phyloP scores from a whole-genome alignment of 1,284 basidiomycete species.

The Fomitopsis palustris region DNA sequence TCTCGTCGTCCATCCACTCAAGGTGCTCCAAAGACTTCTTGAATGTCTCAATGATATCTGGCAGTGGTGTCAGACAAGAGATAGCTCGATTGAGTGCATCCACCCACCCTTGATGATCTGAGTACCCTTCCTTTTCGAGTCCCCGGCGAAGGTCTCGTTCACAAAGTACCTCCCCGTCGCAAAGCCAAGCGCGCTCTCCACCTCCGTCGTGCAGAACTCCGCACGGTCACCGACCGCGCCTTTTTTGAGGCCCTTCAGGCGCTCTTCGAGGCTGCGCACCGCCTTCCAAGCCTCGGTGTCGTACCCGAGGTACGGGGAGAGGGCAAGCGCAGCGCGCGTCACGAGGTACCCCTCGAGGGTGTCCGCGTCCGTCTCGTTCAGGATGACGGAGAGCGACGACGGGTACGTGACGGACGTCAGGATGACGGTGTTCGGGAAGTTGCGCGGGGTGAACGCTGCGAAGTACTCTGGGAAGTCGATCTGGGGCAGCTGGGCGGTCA shows the following conservation, averaged over 20 bases:
- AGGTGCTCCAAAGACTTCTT: slow-evolving; percentile 74
- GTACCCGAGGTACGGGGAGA: slow-evolving; percentile 69
- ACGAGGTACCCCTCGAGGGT: slow-evolving; percentile 88
- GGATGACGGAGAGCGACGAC: slow-evolving; percentile 62
- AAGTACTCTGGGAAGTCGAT: slow-evolving; percentile 85
- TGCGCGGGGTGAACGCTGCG: slow-evolving; percentile 76
- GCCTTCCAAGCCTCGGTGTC: slow-evolving; percentile 77
- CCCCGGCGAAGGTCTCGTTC: slow-evolving; percentile 80
- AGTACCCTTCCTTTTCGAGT: slow-evolving; percentile 79
- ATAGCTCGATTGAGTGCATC: neutral
- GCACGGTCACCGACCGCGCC: slow-evolving; percentile 83
- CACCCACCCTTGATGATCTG: slow-evolving; percentile 74
- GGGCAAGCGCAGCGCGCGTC: slow-evolving; percentile 59
- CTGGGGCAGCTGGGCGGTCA: slow-evolving; percentile 72
- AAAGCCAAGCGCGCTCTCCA: slow-evolving; percentile 69
- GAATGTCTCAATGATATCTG: slow-evolving; percentile 84
- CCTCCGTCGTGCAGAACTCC: slow-evolving; percentile 67
- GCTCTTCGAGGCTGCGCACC: slow-evolving; percentile 65
- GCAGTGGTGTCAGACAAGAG: slow-evolving; percentile 4
- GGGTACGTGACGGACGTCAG: slow-evolving; percentile 85
- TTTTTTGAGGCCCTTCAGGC: slow-evolving; percentile 81
- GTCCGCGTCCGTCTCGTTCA: slow-evolving; percentile 66
- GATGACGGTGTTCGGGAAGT: slow-evolving; percentile 76
- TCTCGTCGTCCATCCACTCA: slow-evolving; percentile 91
- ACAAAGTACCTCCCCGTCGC: slow-evolving; percentile 83